Evolutionary conservation across 2,329 filamentous ascomycete species (phyloP).

Genomic region (Fusarium nisikadoi): DNA sequence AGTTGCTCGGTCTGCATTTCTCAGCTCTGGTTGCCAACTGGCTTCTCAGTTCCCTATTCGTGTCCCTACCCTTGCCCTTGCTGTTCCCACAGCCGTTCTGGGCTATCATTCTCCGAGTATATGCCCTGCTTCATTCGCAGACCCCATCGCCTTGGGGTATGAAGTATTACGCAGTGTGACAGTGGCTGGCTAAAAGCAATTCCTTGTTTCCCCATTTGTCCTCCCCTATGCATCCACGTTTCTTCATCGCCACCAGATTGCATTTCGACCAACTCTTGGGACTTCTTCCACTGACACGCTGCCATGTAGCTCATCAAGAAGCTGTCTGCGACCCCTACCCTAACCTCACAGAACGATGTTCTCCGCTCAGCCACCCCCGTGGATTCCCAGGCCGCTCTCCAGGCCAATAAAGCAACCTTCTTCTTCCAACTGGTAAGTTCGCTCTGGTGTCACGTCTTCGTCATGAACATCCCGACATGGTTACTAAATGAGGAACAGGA

Average conservation of each 20-base stretch:
- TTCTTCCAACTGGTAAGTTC: constrained; percentile 90
- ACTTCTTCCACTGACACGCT: constrained; percentile 38
- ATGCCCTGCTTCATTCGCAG: constrained; percentile 19
- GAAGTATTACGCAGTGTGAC: constrained; percentile 25
- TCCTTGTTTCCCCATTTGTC: constrained; percentile 34
- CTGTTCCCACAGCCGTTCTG: constrained; percentile 6
- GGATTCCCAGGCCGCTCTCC: constrained; percentile 88
- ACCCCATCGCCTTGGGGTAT: constrained; percentile 22
- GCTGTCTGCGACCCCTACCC: constrained; percentile 88
- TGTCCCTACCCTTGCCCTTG: constrained; percentile 7
- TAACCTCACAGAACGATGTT: constrained; percentile 78
- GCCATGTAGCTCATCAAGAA: constrained; percentile 90
- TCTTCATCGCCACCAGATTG: constrained; percentile 20
- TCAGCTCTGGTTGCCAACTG: constrained; percentile 8
- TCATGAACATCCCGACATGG: constrained; percentile 41
- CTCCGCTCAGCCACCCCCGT: constrained; percentile 58
- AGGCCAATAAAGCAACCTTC: constrained; percentile 98
- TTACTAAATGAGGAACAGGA: constrained; percentile 72
- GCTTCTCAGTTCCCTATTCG: constrained; percentile 8
- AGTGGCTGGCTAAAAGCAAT: constrained; percentile 34
- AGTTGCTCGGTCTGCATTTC: constrained; percentile 9
- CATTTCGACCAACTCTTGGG: constrained; percentile 26
- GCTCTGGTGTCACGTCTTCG: constrained; percentile 26
- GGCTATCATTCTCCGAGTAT: constrained; percentile 10
- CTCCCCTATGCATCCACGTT: constrained; percentile 35